Percentiles rank a stretch among this genome's conserved stretches.
Conservation (phyloP, 306 rosid genomes). For the Inga leiocalycina region DNA sequence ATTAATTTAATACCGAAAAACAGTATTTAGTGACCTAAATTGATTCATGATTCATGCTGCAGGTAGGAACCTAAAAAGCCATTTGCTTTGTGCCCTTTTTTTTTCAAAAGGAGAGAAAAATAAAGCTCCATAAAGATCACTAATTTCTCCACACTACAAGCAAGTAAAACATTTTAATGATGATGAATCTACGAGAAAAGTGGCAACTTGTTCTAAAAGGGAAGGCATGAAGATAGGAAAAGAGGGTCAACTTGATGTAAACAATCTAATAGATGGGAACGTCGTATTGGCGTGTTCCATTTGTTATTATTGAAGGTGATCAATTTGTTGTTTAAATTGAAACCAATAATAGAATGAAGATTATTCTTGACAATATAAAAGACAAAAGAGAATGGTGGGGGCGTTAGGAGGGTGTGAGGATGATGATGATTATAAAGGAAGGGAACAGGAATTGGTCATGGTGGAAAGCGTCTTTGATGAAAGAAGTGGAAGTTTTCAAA, state of each 20-base stretch:
- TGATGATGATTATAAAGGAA: conserved; percentile 32
- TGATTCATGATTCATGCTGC: conserved; percentile 6
- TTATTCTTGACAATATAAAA: conserved; percentile 1
- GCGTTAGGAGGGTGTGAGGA: not conserved
- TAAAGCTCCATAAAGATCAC: not conserved
- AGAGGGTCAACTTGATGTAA: conserved; percentile 23
- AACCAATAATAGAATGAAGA: not conserved
- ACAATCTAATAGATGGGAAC: not conserved
- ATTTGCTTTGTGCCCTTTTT: not conserved
- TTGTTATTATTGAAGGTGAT: not conserved
- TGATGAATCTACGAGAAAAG: conserved; percentile 6
- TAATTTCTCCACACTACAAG: not conserved
- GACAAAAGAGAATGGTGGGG: not conserved
- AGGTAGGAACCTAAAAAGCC: not conserved
- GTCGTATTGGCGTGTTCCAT: not conserved
- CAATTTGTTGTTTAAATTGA: not conserved
- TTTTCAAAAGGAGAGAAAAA: not conserved
- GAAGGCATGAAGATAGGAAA: conserved; percentile 21
- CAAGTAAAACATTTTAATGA: not conserved
- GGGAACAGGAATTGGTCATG: conserved; percentile 11
- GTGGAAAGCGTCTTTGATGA: not conserved
- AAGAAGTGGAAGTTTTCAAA: not conserved
- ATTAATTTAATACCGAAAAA: not conserved
- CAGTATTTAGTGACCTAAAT: not conserved
- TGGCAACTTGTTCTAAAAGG: conserved; percentile 27